Conservation (phyloP, 306 rosid genomes). For the Inga oerstediana region DNA sequence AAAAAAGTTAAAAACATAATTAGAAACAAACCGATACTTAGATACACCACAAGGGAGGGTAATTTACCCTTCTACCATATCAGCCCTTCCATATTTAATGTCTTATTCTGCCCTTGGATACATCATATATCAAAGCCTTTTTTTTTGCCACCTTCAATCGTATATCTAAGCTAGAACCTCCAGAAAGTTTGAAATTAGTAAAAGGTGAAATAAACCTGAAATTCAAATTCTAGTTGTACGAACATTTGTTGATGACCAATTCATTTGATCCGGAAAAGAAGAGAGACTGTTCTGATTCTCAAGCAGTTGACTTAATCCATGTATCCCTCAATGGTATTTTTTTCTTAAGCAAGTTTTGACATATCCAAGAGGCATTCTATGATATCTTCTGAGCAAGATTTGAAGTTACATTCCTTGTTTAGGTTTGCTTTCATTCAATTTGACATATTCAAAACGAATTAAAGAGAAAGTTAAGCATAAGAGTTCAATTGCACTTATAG, state of each 20-base stretch:
- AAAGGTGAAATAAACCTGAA: not conserved
- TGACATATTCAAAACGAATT: not conserved
- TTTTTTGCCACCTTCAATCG: not conserved
- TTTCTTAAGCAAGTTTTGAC: not conserved
- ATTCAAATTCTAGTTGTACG: not conserved
- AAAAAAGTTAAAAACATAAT: not conserved
- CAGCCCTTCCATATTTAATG: not conserved
- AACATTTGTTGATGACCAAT: not conserved
- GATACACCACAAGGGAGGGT: not conserved
- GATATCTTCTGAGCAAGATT: constrained; percentile 1
- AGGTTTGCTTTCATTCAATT: constrained; percentile 9
- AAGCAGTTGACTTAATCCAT: not conserved
- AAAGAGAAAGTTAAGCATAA: constrained; percentile 7
- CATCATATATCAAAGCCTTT: not conserved
- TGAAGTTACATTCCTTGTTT: not conserved
- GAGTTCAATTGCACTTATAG: constrained; percentile 13
- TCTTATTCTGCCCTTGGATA: not conserved
- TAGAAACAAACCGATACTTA: not conserved
- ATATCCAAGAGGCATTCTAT: not conserved
- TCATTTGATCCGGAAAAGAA: not conserved
- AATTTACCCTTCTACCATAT: not conserved
- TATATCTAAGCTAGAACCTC: not conserved
- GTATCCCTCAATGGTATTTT: not conserved
- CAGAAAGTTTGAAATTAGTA: not conserved
- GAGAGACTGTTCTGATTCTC: not conserved